A percentile compares a stretch with the other conserved stretches of the same genome.
Evolutionary conservation across 192 early-diverging fungal species (phyloP).

Genomic region (Dimargaris xerosporica): DNA sequence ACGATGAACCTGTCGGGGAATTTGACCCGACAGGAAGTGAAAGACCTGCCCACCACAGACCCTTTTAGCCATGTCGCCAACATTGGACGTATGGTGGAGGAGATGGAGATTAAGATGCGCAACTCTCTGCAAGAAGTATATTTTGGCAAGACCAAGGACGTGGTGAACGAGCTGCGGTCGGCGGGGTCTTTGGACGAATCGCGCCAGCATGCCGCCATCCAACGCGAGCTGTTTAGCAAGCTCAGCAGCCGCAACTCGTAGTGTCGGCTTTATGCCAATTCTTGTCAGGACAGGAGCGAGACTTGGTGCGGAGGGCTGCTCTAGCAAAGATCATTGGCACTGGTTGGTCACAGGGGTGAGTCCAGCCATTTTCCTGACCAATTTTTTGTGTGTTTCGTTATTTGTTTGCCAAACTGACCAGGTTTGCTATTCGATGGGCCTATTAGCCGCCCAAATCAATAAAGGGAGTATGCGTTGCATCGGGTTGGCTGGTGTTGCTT

Average conservation of each 20-base stretch:
- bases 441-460: no score
- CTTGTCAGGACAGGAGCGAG: no score
- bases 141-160: slow-evolving; percentile 95
- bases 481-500: no score
- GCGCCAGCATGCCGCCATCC: slow-evolving; percentile 59
- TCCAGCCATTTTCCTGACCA: no score
- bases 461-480: no score
- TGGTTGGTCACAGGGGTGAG: no score
- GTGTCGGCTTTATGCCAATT: no score
- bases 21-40: slow-evolving; percentile 84
- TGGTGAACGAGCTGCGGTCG: slow-evolving; percentile 84
- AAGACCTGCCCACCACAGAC: slow-evolving; percentile 60
- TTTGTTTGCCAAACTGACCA: no score
- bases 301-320: no score
- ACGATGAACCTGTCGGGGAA: slow-evolving; percentile 78
- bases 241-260: slow-evolving; percentile 33
- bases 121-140: slow-evolving; percentile 88
- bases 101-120: slow-evolving; percentile 97
- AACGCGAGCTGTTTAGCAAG: slow-evolving; percentile 60
- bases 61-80: slow-evolving; percentile 71
- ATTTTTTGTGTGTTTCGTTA: no score
- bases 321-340: no score
- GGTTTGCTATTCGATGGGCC: no score
- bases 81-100: slow-evolving; percentile 92
- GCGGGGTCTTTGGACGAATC: slow-evolving; percentile 57